These are phyloP conservation scores for Lactifluus volemus DNA, from an alignment of 768 basidiomycete species.

Conservation along the genomic window DNA sequence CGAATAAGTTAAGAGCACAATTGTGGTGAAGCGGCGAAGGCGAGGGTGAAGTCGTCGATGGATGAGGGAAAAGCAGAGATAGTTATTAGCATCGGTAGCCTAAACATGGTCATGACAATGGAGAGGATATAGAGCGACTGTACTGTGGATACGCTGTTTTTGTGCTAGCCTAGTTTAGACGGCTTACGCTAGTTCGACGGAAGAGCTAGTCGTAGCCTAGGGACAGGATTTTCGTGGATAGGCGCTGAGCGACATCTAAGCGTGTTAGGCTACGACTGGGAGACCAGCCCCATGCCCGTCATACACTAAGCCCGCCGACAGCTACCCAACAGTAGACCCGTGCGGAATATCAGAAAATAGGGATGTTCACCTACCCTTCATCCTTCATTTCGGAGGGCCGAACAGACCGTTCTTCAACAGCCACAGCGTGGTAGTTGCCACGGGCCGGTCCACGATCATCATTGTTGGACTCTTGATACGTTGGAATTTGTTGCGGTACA, in stretches of 20 bases:
- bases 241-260: slow-evolving; percentile 18
- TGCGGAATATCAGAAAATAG: slow-evolving; percentile 21
- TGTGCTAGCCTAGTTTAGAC: slow-evolving; percentile 51
- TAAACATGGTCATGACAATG: slow-evolving; percentile 52
- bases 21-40: slow-evolving; percentile 11
- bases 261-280: slow-evolving; percentile 28
- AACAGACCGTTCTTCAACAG: slow-evolving; percentile 49
- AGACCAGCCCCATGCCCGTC: slow-evolving; percentile 15
- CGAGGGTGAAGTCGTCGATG: slow-evolving; percentile 18
- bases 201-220: slow-evolving; percentile 22
- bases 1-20: neutral
- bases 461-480: slow-evolving; percentile 14
- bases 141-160: slow-evolving; percentile 44
- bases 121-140: slow-evolving; percentile 49
- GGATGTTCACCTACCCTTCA: slow-evolving; percentile 71
- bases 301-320: slow-evolving; percentile 16
- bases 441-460: slow-evolving; percentile 25
- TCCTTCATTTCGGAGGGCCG: slow-evolving; percentile 90
- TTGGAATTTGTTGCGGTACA: slow-evolving; percentile 20
- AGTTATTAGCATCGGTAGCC: slow-evolving; percentile 70
- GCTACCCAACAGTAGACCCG: slow-evolving; percentile 13
- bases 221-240: slow-evolving; percentile 14
- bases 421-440: slow-evolving; percentile 26
- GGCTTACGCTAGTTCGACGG: slow-evolving; percentile 24
- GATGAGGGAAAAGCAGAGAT: slow-evolving; percentile 37